Evolutionary conservation across 805 yeast genomes (phyloP), one percentile per base, ranked within the genome.

Genomic region (Candida chilensis): DNA sequence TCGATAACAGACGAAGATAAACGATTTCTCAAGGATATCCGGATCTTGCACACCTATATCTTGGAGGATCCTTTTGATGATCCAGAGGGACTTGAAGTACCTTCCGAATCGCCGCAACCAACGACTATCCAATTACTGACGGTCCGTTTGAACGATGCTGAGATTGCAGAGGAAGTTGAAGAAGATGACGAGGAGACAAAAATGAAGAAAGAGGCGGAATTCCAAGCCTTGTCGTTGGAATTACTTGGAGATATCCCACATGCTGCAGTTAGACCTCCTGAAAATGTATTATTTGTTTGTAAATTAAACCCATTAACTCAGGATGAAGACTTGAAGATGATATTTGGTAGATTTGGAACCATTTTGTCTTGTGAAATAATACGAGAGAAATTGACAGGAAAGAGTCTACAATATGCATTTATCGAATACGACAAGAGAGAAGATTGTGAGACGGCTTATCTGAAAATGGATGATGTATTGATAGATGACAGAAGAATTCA

Each of bases 401-500:
- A 62, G 11, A 70, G 77, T 2, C 42, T 74, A 22, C 66, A 72
- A 31, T 79, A 78, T 42, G 88, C 77, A 3, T 79, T 79, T 37
- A 68, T 79, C 18, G 82, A 77, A 41, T 78, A 55, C 43, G 61
- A 56, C 15, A 44, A 51, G 2, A 57, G 57, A 35, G 51, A 55
- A 24, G 60, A 63, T 21, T 78, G 82, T 29, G 85, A 79, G 37
- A 38, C 42, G n/a, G 86, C 86, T 0, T 78, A 74, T 44, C 48
- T 58, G 32, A 72, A 71, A 42, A 71, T 78, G 74, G 73, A 75
- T 24, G 69, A 67, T 11, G 78, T 72, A 3, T 42, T 77, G 27
- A 74, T 78, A 22, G 87, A 78, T 44, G 86, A 78, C 33, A 46
- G 68, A 25, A 57, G 80, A 32, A 67, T 79, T 15, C 73, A 73